Evolutionary conservation across 2,329 filamentous ascomycete species (phyloP).

Genomic region (Neoarthrinium moseri): DNA sequence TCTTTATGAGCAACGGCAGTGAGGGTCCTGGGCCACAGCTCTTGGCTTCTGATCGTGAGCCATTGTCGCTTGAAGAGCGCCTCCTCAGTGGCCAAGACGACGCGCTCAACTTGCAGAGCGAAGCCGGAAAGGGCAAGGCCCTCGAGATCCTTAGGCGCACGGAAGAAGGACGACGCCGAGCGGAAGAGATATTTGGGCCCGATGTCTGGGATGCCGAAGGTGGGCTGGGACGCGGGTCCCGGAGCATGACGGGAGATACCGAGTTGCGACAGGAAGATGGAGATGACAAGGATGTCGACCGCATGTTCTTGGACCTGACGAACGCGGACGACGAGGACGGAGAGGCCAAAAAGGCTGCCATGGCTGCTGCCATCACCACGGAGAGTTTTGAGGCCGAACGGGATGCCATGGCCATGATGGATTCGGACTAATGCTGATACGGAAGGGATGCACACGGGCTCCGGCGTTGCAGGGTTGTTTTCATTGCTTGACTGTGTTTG

Average conservation of each 20-base stretch:
- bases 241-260: slow-evolving; percentile 19
- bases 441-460: neutral
- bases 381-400: slow-evolving; percentile 32
- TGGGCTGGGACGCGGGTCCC: slow-evolving; percentile 20
- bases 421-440: slow-evolving; percentile 16
- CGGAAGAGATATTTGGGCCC: slow-evolving; percentile 49
- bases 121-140: slow-evolving; percentile 47
- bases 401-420: slow-evolving; percentile 32
- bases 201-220: slow-evolving; percentile 41
- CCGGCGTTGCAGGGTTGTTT: neutral
- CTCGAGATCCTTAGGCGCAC: slow-evolving; percentile 52
- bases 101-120: slow-evolving; percentile 42
- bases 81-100: slow-evolving; percentile 48
- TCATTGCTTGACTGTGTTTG: neutral
- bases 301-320: slow-evolving; percentile 56
- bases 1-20: slow-evolving; percentile 36
- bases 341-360: slow-evolving; percentile 32
- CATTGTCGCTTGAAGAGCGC: slow-evolving; percentile 48
- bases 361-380: slow-evolving; percentile 28
- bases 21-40: slow-evolving; percentile 39
- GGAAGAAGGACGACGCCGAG: slow-evolving; percentile 47
- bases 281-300: slow-evolving; percentile 48
- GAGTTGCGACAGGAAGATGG: slow-evolving; percentile 31
- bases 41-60: slow-evolving; percentile 33
- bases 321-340: slow-evolving; percentile 50